Evolutionary conservation across 768 basidiomycete species (phyloP), one percentile per base, ranked within the genome.

Genomic region (Amanita subjunquillea): DNA sequence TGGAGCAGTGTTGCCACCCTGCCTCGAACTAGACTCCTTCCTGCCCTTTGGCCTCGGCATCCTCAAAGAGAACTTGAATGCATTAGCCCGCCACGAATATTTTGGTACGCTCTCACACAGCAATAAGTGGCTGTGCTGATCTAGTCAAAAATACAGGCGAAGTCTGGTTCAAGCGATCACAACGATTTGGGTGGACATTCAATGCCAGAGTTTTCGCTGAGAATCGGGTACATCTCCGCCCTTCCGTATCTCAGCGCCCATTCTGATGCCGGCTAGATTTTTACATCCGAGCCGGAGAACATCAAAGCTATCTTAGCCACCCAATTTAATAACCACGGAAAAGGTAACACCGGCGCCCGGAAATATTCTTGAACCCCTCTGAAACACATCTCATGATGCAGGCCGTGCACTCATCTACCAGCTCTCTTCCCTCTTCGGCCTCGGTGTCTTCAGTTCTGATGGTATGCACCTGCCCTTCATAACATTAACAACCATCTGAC

Each of bases 391-490:
- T 15, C 17, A 17, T 17, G 17, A 20, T 9, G 39, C 30, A 63
- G 67, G 69, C 8, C 58, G 63, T 9, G 43, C 56, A 13, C 56
- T 65, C 27, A 60, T 54, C 12, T 37, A 51, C 4, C 63, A 66
- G 51, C 50, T 75, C 30, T 39, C 59, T 10, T 65, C 71, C 4
- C 57, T 79, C 3, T 66, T 83, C 3, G 82, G 82, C 0, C 68
- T 69, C 2, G 82, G 82, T 0, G 74, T 83, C 0, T 85, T 83
- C 63, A 79, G 78, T 57, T 72, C 73, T 2, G 78, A 83, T 62
- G 81, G 79, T 76, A 56, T 12, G 66, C 57, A 4, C 27, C 7
- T 17, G 1, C 20, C 36, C 8, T 45, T 54, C 1, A 51, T n/a
- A 3, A 50, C 48, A 4, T 15, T 22, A 0, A 38, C 32, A 17